phyloP scores from a whole-genome alignment of 164 flowering plant species.

The Euptelea pleiosperma region DNA sequence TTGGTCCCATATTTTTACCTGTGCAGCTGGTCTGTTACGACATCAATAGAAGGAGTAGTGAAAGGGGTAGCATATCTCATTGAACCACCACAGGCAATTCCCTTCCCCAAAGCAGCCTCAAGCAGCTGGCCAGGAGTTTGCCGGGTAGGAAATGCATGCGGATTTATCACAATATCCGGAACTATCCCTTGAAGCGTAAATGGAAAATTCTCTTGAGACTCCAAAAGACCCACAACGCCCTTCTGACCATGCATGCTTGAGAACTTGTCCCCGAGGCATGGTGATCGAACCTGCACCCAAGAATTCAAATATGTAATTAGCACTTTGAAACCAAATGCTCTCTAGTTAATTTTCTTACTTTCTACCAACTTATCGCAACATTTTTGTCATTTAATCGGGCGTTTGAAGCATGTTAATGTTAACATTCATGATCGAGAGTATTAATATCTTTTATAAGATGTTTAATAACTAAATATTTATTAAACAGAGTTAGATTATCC shows the following conservation, averaged over 20 bases:
- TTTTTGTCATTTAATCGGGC: too few relatives aligned
- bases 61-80: constrained; percentile 81
- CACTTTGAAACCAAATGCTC: not conserved
- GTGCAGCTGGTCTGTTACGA: constrained; percentile 81
- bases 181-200: constrained; percentile 87
- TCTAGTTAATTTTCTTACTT: too few relatives aligned
- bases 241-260: constrained; percentile 99
- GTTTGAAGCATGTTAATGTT: too few relatives aligned
- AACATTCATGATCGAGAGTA: too few relatives aligned
- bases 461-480: too few relatives aligned
- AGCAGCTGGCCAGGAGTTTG: constrained; percentile 96
- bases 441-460: too few relatives aligned
- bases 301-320: constrained; percentile 1
- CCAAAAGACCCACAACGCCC: constrained; percentile 82
- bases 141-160: constrained; percentile 96
- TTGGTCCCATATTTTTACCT: constrained; percentile 38
- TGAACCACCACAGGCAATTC: constrained; percentile 71
- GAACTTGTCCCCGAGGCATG: constrained; percentile 93
- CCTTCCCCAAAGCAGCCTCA: constrained; percentile 92
- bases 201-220: constrained; percentile 89
- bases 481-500: too few relatives aligned
- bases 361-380: too few relatives aligned
- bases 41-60: constrained; percentile 73
- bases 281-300: constrained; percentile 70
- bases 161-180: constrained; percentile 93